Evolutionary conservation across 78 protist genomes (phyloP).

Genomic region (Dictyostelium firmibasis): DNA sequence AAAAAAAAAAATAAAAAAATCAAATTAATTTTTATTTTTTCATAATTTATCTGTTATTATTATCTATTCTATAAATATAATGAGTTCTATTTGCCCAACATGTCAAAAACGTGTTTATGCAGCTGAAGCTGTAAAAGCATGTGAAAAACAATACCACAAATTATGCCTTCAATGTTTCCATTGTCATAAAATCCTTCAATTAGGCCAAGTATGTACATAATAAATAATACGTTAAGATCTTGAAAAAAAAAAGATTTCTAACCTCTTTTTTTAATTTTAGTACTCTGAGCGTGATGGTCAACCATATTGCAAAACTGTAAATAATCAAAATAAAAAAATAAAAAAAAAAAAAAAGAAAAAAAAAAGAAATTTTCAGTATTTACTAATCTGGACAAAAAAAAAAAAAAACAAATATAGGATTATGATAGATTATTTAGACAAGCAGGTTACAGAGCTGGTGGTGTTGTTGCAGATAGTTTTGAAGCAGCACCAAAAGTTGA

Average conservation of each 20-base stretch:
- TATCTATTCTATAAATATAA: too few relatives aligned
- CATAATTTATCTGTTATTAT: too few relatives aligned
- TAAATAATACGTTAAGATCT: background rate
- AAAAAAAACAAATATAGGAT: background rate
- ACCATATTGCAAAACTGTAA: conserved; percentile 63
- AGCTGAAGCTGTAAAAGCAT: background rate
- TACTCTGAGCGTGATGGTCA: conserved; percentile 29
- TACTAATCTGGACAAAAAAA: background rate
- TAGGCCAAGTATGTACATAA: background rate
- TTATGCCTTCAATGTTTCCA: conserved; percentile 42
- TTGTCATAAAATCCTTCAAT: conserved; percentile 2
- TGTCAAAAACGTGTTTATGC: conserved; percentile 3
- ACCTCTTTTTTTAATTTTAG: background rate
- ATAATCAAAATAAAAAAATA: background rate
- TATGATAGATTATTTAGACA: conserved; percentile 53
- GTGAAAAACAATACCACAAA: background rate
- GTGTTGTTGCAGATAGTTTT: conserved; percentile 9
- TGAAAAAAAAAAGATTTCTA: background rate
- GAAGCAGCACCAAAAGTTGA: conserved; percentile 7
- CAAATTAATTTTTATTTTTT: too few relatives aligned
- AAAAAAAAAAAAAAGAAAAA: background rate
- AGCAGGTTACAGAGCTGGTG: conserved; percentile 50
- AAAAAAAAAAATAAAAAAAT: too few relatives aligned
- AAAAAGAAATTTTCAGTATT: background rate
- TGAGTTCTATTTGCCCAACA: conserved; percentile 20